phyloP scores from a whole-genome alignment of 1,284 basidiomycete genomes.

The Caloboletus firmus region DNA sequence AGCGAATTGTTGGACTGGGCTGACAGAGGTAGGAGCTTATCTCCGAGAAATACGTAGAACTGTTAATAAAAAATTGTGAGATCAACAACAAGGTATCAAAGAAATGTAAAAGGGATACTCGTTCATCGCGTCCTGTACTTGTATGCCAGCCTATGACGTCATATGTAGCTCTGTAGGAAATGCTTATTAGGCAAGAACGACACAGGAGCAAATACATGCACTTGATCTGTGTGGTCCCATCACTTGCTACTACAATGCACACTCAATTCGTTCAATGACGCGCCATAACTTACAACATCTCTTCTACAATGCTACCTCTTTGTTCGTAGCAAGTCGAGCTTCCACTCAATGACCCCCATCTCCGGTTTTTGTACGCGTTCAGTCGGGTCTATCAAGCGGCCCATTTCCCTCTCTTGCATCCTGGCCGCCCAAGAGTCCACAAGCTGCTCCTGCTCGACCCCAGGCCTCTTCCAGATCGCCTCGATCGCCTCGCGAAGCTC shows the following conservation, averaged over 20 bases:
- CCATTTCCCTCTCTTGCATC: slow-evolving; percentile 60
- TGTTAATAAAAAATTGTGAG: neutral
- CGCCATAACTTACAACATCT: neutral
- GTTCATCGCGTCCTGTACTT: neutral
- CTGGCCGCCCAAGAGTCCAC: slow-evolving; percentile 56
- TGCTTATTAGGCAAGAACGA: too few species aligned
- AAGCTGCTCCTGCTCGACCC: slow-evolving; percentile 31
- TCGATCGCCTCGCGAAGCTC: slow-evolving; percentile 56
- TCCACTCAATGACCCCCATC: slow-evolving; percentile 48
- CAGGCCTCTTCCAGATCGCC: slow-evolving; percentile 57
- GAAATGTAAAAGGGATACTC: neutral
- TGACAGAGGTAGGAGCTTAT: neutral
- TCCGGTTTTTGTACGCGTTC: slow-evolving; percentile 62
- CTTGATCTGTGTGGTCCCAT: too few species aligned
- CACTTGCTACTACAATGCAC: neutral
- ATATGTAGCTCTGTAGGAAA: too few species aligned
- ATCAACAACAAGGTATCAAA: too few species aligned
- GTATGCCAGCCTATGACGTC: too few species aligned
- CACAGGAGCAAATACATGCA: too few species aligned
- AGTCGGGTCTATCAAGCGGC: slow-evolving; percentile 49
- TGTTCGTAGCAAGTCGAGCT: slow-evolving; percentile 44
- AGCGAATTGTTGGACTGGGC: neutral
- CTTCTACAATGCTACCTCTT: neutral
- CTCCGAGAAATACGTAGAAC: neutral
- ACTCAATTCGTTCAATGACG: neutral